A percentile compares a stretch with the other conserved stretches of the same genome.
Evolutionary conservation across 345 rosid genomes (phyloP).

Genomic region (Lepidium africanum): DNA sequence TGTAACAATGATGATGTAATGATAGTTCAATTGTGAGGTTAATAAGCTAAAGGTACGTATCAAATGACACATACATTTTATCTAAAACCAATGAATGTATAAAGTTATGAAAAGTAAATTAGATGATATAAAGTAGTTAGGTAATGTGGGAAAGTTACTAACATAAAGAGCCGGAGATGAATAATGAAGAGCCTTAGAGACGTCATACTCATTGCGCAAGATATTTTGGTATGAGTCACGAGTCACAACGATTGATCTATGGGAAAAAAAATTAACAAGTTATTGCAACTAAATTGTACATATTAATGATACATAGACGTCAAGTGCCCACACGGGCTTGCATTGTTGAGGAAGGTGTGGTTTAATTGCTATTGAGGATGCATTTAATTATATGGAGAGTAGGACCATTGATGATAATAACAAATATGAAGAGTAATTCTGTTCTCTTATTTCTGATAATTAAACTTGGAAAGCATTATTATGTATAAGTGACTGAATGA

Average conservation of each 20-base stretch:
- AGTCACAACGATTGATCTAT: not conserved
- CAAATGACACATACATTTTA: not conserved
- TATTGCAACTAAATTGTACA: not conserved
- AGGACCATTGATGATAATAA: slow-evolving; percentile 10
- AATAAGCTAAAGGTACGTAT: not conserved
- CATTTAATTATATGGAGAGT: not conserved
- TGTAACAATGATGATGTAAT: not conserved
- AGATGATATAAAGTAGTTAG: too few species aligned
- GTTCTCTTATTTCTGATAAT: not conserved
- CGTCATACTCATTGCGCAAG: not conserved
- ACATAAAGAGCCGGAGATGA: not conserved
- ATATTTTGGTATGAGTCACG: not conserved
- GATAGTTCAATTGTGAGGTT: not conserved
- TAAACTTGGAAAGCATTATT: not conserved
- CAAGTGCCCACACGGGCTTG: not conserved
- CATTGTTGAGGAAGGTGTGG: not conserved
- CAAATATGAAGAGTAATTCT: not conserved
- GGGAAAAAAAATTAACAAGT: not conserved
- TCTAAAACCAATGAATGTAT: too few species aligned
- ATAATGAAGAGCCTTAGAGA: not conserved
- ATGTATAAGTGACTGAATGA: slow-evolving; percentile 3
- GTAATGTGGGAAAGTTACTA: not conserved
- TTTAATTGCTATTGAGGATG: not conserved
- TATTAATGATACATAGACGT: not conserved
- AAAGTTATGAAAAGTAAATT: too few species aligned